Conservation (phyloP, 2,329 filamentous ascomycete genomes). For the Aspergillus awamori region DNA sequence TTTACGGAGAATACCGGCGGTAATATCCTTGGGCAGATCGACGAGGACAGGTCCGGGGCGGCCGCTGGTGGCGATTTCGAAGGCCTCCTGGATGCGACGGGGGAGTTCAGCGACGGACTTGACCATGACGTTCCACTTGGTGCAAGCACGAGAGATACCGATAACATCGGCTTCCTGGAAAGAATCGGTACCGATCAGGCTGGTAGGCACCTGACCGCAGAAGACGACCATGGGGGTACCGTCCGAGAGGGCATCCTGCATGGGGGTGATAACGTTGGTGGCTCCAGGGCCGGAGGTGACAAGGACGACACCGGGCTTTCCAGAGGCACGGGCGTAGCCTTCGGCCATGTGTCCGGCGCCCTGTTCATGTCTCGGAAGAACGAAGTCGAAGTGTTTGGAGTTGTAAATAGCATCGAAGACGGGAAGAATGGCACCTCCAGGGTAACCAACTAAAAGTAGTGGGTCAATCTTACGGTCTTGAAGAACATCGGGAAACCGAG, state of each 20-base stretch:
- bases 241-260: conserved; percentile 94
- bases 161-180: conserved; percentile 97
- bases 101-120: conserved; percentile 93
- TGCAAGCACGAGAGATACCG: conserved; percentile 91
- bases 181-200: conserved; percentile 88
- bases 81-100: conserved; percentile 92
- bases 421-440: conserved; percentile 88
- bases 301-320: conserved; percentile 91
- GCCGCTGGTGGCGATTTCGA: conserved; percentile 94
- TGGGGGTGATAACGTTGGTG: conserved; percentile 93
- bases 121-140: conserved; percentile 99
- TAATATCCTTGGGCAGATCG: conserved; percentile 95
- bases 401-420: conserved; percentile 99
- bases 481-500: background rate
- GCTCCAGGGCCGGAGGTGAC: conserved; percentile 96
- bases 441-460: conserved; percentile 11
- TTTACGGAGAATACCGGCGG: conserved; percentile 76
- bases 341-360: conserved; percentile 98
- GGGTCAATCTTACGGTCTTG: conserved; percentile 2
- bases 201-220: conserved; percentile 86
- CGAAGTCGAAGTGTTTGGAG: conserved; percentile 93
- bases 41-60: conserved; percentile 93
- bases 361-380: conserved; percentile 94
- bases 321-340: conserved; percentile 90
- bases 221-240: conserved; percentile 97